Evolutionary conservation across 441 rosid genomes (phyloP), one percentile per base, ranked within the genome.

Genomic region (Lepidium campestre): DNA sequence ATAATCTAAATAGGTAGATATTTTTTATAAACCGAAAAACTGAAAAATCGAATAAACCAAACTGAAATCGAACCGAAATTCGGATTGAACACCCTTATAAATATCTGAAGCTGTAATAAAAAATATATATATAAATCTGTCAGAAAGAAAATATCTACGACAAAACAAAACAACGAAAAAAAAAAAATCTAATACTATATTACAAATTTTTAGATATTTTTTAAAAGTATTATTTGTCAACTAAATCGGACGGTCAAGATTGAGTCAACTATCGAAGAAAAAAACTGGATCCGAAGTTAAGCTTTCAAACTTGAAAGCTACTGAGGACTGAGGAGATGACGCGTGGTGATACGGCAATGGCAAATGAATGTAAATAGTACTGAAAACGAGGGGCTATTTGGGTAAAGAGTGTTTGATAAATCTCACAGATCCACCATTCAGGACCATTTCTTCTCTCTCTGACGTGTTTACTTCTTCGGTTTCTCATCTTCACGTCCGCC

Each of bases 381-480:
- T 10, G 27, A 17, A 47, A 17, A 47, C 0, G 0, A 62, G 6
- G 48, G 77, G 60, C n/a, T 13, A 32, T 68, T 74, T 62, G 42
- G 66, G 65, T 1, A 53, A 56, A 37, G 3, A 45, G 22, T 5
- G 34, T 60, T 19, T 27, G 59, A 74, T 74, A 74, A 72, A 67
- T 72, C 35, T 65, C 34, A 31, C 35, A 74, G 73, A 74, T 74
- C 77, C 60, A 61, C 45, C 44, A 34, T 17, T 37, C 3, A 39
- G 47, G 67, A 71, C 75, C 70, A 64, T 72, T 34, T 57, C 68
- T 7, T 20, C 39, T n/a, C 47, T 31, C 67, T 73, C 45, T 67
- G 65, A 73, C 77, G 73, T 62, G 39, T 60, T 73, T 67, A 37
- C 71, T 57, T 73, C 68, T 35, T 58, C 63, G 57, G 34, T 36